Conservation (phyloP, 148 eudicot genomes). For the Spergularia bocconei region DNA sequence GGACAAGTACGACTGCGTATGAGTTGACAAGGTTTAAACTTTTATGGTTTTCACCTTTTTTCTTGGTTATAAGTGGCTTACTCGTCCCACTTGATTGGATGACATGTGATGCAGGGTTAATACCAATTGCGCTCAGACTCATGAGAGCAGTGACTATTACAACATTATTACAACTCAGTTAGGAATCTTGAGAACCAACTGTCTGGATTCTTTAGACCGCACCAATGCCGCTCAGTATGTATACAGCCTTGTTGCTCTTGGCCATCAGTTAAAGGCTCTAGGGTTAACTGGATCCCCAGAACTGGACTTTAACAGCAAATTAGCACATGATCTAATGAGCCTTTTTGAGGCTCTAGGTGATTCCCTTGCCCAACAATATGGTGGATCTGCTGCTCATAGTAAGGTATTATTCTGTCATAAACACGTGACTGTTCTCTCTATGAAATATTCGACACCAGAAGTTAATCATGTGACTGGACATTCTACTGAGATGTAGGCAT, state of each 20-base stretch:
- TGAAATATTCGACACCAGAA: conserved; percentile 5
- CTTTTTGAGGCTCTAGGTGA: conserved; percentile 82
- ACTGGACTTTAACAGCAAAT: conserved; percentile 45
- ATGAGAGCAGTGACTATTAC: not conserved
- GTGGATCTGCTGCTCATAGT: conserved; percentile 95
- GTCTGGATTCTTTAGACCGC: conserved; percentile 94
- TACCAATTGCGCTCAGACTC: not conserved
- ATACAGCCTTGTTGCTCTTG: conserved; percentile 81
- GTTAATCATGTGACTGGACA: not conserved
- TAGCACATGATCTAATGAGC: conserved; percentile 66
- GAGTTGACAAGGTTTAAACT: too few relatives aligned
- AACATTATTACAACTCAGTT: conserved; percentile 32
- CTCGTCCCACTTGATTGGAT: not conserved
- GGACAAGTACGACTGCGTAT: not conserved
- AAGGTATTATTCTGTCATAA: conserved; percentile 51
- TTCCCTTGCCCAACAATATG: conserved; percentile 79
- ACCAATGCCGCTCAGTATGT: conserved; percentile 89
- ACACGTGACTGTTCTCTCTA: not conserved
- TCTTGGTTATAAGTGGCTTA: not conserved
- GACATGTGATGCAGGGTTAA: conserved; percentile 14
- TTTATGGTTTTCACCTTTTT: not conserved
- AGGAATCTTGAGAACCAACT: conserved; percentile 81
- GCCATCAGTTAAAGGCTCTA: conserved; percentile 66
- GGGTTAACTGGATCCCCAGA: conserved; percentile 42
- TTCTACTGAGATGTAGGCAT: conserved; percentile 2